Evolutionary conservation across 352 stramenopile genomes (phyloP).

Genomic region (Phytopythium mirpurense): DNA sequence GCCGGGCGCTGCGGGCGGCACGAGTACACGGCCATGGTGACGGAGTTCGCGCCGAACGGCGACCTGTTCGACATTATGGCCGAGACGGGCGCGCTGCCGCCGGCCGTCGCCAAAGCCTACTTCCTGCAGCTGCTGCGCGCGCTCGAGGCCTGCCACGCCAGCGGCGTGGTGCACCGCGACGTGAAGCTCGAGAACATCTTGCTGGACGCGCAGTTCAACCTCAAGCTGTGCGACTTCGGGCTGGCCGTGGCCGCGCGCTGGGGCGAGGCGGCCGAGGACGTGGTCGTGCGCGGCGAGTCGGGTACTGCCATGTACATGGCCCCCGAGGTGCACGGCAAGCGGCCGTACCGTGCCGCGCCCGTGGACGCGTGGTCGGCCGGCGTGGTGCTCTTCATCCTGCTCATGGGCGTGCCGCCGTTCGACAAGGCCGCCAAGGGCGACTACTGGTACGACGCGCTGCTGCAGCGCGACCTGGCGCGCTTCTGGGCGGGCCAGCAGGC

Average conservation of each 20-base stretch:
- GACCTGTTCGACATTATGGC: constrained; percentile 86
- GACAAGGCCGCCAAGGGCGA: constrained; percentile 65
- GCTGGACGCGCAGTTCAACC: constrained; percentile 61
- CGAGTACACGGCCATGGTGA: constrained; percentile 64
- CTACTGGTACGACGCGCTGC: constrained; percentile 69
- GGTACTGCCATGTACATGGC: constrained; percentile 88
- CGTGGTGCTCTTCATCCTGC: constrained; percentile 90
- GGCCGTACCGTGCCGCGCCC: constrained; percentile 62
- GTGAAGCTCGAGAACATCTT: constrained; percentile 92
- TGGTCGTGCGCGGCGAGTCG: constrained; percentile 47
- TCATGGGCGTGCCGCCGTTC: constrained; percentile 87
- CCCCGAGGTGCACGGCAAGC: constrained; percentile 61
- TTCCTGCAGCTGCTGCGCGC: constrained; percentile 69
- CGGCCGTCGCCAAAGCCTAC: constrained; percentile 60
- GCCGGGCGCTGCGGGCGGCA: constrained; percentile 33
- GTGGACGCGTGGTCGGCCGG: constrained; percentile 88
- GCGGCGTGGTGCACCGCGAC: constrained; percentile 80
- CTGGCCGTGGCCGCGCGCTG: constrained; percentile 52
- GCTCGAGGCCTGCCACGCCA: constrained; percentile 65
- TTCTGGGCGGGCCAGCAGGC: constrained; percentile 58
- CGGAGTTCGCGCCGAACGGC: constrained; percentile 70
- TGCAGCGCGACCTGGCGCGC: constrained; percentile 35
- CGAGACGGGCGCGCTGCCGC: constrained; percentile 49
- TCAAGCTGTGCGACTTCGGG: constrained; percentile 94
- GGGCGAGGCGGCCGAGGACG: constrained; percentile 22